phyloP scores from a whole-genome alignment of 2,329 filamentous ascomycete species.

The Tricladium varicosporioides region DNA sequence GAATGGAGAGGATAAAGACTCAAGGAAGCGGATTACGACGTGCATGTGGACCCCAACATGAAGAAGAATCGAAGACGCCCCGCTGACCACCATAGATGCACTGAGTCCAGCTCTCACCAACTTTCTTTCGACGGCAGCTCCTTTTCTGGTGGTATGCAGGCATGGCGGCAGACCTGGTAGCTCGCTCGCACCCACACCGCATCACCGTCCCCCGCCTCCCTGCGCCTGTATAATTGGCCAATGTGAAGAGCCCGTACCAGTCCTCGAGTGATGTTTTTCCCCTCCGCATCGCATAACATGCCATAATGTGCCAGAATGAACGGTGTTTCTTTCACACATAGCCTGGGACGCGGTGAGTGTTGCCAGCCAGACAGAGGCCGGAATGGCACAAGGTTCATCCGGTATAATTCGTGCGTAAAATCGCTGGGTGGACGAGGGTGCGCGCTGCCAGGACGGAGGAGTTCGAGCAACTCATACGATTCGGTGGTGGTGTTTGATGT shows the following conservation, averaged over 20 bases:
- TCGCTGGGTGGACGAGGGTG: slow-evolving; percentile 1
- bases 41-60: slow-evolving; percentile 5
- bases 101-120: neutral
- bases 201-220: neutral
- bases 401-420: neutral
- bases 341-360: slow-evolving; percentile 2
- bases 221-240: neutral
- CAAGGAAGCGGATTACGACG: slow-evolving; percentile 8
- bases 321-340: slow-evolving; percentile 3
- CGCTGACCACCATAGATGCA: neutral
- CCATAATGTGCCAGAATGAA: slow-evolving; percentile 2
- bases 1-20: neutral
- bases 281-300: neutral
- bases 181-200: neutral
- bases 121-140: neutral
- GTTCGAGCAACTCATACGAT: neutral
- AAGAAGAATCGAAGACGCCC: neutral
- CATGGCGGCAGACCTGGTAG: neutral
- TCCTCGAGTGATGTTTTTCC: neutral
- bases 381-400: slow-evolving; percentile 11
- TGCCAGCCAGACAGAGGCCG: slow-evolving; percentile 11
- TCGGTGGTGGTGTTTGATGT: slow-evolving; percentile 7
- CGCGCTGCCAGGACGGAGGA: neutral
- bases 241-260: neutral
- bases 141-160: neutral